These are phyloP conservation scores for Solanum okadae DNA, from an alignment of 257 asterid genomes.

Conservation along the genomic window DNA sequence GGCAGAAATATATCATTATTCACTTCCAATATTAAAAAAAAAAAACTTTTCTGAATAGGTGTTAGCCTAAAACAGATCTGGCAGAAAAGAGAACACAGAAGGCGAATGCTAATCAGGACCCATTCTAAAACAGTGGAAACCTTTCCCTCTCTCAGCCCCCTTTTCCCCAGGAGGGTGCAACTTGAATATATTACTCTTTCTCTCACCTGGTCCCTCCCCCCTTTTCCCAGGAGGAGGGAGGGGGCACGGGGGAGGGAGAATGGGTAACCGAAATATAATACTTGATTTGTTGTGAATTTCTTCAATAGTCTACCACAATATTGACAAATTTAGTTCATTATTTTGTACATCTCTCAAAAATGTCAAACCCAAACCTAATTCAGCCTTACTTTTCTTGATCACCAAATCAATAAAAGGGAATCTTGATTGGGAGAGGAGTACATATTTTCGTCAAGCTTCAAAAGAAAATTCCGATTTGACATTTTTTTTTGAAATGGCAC, in stretches of 20 bases:
- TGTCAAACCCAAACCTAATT: background rate
- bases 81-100: background rate
- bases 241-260: background rate
- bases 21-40: background rate
- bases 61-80: background rate
- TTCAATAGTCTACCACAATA: background rate
- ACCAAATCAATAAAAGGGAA: background rate
- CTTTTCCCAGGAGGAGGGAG: background rate
- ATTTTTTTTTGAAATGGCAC: background rate
- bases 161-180: background rate
- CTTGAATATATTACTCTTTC: background rate
- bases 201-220: background rate
- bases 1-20: background rate
- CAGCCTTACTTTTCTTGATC: background rate
- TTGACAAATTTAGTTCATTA: background rate
- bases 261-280: background rate
- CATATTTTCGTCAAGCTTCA: background rate
- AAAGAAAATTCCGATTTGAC: background rate
- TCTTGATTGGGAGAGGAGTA: background rate
- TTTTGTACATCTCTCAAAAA: background rate
- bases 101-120: background rate
- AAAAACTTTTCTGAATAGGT: background rate
- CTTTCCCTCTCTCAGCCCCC: background rate
- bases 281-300: background rate
- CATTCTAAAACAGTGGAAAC: background rate